These are phyloP conservation scores for Urostyla sp. DNA, from an alignment of 73 alveolate species.

Conservation along the genomic window DNA sequence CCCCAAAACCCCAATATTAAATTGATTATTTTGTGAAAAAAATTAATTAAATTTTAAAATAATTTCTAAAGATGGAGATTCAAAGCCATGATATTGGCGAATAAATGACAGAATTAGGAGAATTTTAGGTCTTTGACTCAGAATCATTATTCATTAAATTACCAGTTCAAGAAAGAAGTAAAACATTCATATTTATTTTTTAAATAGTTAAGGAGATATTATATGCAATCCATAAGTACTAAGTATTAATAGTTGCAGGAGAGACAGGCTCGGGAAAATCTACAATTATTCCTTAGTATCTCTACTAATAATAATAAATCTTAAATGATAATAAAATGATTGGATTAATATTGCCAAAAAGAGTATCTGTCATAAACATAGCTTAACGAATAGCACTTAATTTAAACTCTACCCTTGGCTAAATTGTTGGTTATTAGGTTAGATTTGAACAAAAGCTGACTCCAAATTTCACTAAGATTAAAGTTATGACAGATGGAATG, in stretches of 20 bases:
- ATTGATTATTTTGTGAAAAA: too few relatives aligned
- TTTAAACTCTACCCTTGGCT: slow-evolving; percentile 83
- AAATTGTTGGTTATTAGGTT: slow-evolving; percentile 92
- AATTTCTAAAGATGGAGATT: too few relatives aligned
- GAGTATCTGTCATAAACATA: slow-evolving; percentile 91
- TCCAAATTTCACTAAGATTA: slow-evolving; percentile 86
- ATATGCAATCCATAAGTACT: slow-evolving; percentile 75
- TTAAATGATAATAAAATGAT: slow-evolving; percentile 70
- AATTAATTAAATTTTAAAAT: too few relatives aligned
- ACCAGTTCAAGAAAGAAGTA: slow-evolving; percentile 67
- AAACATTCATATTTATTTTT: background rate
- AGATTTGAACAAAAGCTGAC: slow-evolving; percentile 85
- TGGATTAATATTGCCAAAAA: slow-evolving; percentile 84
- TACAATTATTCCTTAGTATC: slow-evolving; percentile 90
- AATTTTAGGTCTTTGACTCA: background rate
- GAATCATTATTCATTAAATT: slow-evolving; percentile 26
- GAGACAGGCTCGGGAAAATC: slow-evolving; percentile 98
- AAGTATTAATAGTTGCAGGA: slow-evolving; percentile 84
- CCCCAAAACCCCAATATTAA: too few relatives aligned
- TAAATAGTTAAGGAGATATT: slow-evolving; percentile 72
- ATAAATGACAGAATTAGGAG: background rate
- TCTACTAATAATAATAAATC: slow-evolving; percentile 87
- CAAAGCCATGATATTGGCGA: too few relatives aligned
- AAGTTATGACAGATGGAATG: slow-evolving; percentile 96
- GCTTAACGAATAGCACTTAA: slow-evolving; percentile 91